phyloP scores from a whole-genome alignment of 768 basidiomycete species.

The Phylloporus sp. region DNA sequence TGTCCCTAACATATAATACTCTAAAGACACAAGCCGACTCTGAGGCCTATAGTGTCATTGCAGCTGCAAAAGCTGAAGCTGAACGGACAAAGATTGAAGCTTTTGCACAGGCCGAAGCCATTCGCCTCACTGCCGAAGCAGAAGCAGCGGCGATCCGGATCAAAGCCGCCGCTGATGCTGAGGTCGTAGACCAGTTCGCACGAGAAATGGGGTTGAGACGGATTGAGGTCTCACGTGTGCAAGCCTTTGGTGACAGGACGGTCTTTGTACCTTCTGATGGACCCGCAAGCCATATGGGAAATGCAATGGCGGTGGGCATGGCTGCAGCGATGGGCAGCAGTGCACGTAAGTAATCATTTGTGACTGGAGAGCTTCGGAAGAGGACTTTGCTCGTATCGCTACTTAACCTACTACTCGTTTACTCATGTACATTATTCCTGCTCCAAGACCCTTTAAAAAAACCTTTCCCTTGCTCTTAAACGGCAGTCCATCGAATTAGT shows the following conservation, averaged over 20 bases:
- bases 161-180: constrained; percentile 59
- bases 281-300: constrained; percentile 54
- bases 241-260: constrained; percentile 65
- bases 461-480: not conserved
- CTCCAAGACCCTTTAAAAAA: no score
- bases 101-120: constrained; percentile 74
- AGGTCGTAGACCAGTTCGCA: constrained; percentile 62
- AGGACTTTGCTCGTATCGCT: not conserved
- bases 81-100: constrained; percentile 65
- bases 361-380: not conserved
- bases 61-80: constrained; percentile 72
- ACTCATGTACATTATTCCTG: not conserved
- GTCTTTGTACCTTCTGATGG: constrained; percentile 69
- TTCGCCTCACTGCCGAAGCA: constrained; percentile 68
- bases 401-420: not conserved
- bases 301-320: constrained; percentile 65
- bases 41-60: constrained; percentile 69
- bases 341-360: constrained; percentile 12
- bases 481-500: not conserved
- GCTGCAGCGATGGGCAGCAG: constrained; percentile 56
- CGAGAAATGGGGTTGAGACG: constrained; percentile 73
- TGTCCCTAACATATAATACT: constrained; percentile 6
- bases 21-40: constrained; percentile 65
- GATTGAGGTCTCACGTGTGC: constrained; percentile 57
- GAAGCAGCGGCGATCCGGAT: constrained; percentile 66